Percentiles rank a stretch among this genome's conserved stretches.
phyloP scores from a whole-genome alignment of 495 filamentous ascomycete genomes.

The Xylaria venustula region DNA sequence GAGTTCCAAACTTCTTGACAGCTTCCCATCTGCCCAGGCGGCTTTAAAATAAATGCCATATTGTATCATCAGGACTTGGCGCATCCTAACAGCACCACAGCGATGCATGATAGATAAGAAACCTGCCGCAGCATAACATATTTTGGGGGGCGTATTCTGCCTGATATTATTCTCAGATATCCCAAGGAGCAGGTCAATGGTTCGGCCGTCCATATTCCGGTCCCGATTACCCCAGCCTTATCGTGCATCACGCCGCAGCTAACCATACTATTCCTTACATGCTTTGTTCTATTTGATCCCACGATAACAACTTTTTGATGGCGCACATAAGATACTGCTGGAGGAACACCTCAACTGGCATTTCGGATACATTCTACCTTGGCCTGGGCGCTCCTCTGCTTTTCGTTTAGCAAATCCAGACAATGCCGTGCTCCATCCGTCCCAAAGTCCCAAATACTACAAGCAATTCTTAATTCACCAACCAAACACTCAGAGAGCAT shows the following conservation, averaged over 20 bases:
- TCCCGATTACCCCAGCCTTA: constrained; percentile 1
- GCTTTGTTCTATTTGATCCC: constrained; percentile 12
- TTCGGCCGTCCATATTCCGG: background rate
- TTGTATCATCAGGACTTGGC: background rate
- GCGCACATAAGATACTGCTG: constrained; percentile 1
- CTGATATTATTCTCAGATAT: constrained; percentile 2
- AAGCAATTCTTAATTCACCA: constrained; percentile 13
- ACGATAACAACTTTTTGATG: constrained; percentile 6
- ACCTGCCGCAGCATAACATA: background rate
- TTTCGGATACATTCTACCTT: constrained; percentile 13
- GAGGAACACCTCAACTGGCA: background rate
- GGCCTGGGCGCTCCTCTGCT: background rate
- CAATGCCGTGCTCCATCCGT: constrained; percentile 15
- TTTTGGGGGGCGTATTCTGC: background rate
- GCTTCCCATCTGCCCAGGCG: too few relatives aligned
- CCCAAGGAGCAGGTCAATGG: background rate
- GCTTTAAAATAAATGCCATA: background rate
- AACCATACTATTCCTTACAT: background rate
- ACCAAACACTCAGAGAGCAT: constrained; percentile 65
- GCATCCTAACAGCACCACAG: background rate
- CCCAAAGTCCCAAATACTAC: constrained; percentile 12
- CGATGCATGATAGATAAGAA: background rate
- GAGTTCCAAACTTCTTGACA: too few relatives aligned
- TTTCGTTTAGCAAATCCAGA: constrained; percentile 19
- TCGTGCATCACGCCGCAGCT: background rate